phyloP scores from a whole-genome alignment of 768 basidiomycete species.

The Boletus subparvulus region DNA sequence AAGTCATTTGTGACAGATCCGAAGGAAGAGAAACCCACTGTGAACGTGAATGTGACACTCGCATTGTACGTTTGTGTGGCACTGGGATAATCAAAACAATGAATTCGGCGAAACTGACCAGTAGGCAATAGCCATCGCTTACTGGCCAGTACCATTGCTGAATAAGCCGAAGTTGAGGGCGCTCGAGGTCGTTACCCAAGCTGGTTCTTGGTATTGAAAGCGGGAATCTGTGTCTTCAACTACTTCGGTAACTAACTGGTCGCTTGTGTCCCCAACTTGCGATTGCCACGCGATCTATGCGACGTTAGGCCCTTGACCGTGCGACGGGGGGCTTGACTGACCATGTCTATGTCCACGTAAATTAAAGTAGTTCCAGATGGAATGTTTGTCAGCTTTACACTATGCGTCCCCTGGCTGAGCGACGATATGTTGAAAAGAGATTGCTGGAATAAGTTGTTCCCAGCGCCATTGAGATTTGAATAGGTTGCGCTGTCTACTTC shows the following conservation, averaged over 20 bases:
- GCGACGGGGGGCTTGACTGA: background rate
- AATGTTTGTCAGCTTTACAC: constrained; percentile 33
- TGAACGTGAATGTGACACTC: constrained; percentile 39
- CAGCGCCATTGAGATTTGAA: constrained; percentile 29
- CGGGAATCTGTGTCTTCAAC: constrained; percentile 40
- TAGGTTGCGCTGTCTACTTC: constrained; percentile 38
- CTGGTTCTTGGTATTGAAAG: constrained; percentile 39
- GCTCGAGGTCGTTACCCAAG: constrained; percentile 35
- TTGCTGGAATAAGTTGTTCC: constrained; percentile 37
- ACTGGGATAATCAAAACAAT: constrained; percentile 21
- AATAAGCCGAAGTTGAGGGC: constrained; percentile 39
- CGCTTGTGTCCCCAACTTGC: constrained; percentile 18
- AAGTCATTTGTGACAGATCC: constrained; percentile 1
- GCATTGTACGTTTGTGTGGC: constrained; percentile 36
- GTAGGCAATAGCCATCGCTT: constrained; percentile 2
- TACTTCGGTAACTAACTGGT: constrained; percentile 14
- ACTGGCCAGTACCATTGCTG: constrained; percentile 45
- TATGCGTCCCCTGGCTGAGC: constrained; percentile 38
- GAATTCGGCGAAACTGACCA: background rate
- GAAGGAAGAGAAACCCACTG: constrained; percentile 29
- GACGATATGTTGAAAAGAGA: constrained; percentile 38
- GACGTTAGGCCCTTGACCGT: background rate
- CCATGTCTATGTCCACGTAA: constrained; percentile 51
- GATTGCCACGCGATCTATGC: constrained; percentile 32
- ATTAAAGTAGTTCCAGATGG: constrained; percentile 27